Base-by-base conservation (phyloP, 2,329 filamentous ascomycete genomes). In the Colletotrichum sojae region DNA sequence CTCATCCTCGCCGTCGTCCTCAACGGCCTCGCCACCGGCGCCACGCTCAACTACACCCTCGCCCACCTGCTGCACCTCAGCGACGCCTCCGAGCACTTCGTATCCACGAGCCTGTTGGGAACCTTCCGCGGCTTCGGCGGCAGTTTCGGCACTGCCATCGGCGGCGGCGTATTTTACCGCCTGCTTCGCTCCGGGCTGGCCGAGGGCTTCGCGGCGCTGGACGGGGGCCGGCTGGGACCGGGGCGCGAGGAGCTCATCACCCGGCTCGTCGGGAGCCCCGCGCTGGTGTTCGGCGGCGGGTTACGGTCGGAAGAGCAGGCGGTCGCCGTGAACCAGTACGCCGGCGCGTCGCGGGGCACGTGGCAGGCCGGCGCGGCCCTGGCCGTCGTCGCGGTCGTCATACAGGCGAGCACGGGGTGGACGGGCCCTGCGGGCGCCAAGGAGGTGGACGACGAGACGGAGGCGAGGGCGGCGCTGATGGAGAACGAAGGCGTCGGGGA, bases 41-140 rank as follows among this genome's bases (percentile, higher is more conserved):
- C 92, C 0, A 85, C 88, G 6, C 82, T 95, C 66, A 96, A 95
- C 78, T 97, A 97, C 79, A 92, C 91, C 0, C 86, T 97, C 3
- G 92, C 93, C 0, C 94, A 97, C 75, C 78, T 95, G 5, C 84
- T 97, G 5, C 92, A 96, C 76, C 83, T 95, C 5, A 92, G 91
- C 0, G 82, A 83, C 0, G 84, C 88, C 0, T 84, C 88, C 6
- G 89, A 90, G 1, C 92, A 95, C 74, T 94, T 92, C 75, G 89
- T 96, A 57, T 89, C 92, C 3, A 94, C 91, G 0, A 92, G 92
- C 13, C 83, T 97, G 49, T 80, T 95, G 4, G 89, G 91, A 31
- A 97, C 93, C 1, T 95, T 95, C 79, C 87, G 94, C 4, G 92
- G 92, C 5, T 95, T 96, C 71, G 92, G 92, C 0, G 93, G 93